Conservation (phyloP, 2,329 filamentous ascomycete species). For the Corinectria fuckeliana region DNA sequence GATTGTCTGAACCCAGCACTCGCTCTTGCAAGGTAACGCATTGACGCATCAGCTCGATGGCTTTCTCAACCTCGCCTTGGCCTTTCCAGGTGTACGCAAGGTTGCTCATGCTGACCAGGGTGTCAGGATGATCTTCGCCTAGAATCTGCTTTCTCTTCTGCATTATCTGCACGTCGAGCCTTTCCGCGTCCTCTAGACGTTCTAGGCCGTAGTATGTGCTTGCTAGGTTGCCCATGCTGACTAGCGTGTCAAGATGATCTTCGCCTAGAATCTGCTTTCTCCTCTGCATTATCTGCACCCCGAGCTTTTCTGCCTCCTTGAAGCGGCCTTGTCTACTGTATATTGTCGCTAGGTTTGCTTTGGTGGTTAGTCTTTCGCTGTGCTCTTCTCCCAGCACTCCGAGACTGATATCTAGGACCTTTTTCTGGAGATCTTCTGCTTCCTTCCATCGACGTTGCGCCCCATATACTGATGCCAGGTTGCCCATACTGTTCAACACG, state of each 20-base stretch:
- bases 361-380: background rate
- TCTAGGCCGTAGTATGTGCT: background rate
- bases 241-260: background rate
- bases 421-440: background rate
- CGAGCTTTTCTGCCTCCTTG: background rate
- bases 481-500: accelerated
- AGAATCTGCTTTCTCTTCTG: too few species aligned
- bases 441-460: background rate
- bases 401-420: background rate
- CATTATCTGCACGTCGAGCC: too few species aligned
- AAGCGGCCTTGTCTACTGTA: background rate
- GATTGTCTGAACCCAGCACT: background rate
- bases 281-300: background rate
- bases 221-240: background rate
- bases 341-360: background rate
- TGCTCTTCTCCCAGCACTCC: background rate
- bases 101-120: background rate
- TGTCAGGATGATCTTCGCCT: background rate
- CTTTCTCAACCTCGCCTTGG: background rate
- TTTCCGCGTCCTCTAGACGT: too few species aligned
- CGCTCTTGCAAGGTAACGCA: background rate
- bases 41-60: background rate
- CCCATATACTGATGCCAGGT: background rate
- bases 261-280: background rate
- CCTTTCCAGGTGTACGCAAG: background rate